Evolutionary conservation across 2,329 filamentous ascomycete genomes (phyloP).

Genomic region (Pseudopithomyces maydicus): DNA sequence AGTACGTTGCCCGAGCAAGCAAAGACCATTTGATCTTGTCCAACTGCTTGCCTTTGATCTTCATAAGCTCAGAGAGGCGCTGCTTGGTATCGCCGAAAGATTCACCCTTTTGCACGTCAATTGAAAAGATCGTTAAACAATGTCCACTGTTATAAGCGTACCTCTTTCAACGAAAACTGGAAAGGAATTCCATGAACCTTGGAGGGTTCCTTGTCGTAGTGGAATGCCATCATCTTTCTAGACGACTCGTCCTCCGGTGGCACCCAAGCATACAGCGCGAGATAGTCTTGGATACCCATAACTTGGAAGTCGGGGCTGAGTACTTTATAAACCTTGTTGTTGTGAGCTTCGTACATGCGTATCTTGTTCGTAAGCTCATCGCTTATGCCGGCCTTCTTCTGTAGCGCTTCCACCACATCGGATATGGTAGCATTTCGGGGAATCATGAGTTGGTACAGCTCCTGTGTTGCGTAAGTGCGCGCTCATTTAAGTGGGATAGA

Average conservation of each 20-base stretch:
- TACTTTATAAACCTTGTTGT: conserved; percentile 82
- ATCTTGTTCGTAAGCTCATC: conserved; percentile 76
- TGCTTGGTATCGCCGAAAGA: conserved; percentile 90
- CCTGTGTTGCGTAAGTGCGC: conserved; percentile 55
- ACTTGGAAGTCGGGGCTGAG: conserved; percentile 73
- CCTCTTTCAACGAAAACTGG: conserved; percentile 82
- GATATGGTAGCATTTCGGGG: conserved; percentile 81
- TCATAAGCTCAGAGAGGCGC: conserved; percentile 88
- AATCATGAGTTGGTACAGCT: conserved; percentile 81
- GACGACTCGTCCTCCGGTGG: conserved; percentile 70
- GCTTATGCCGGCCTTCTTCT: conserved; percentile 79
- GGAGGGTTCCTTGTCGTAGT: conserved; percentile 88
- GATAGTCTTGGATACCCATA: conserved; percentile 84
- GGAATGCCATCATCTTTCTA: conserved; percentile 81
- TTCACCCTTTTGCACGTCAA: conserved; percentile 66
- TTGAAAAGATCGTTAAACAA: conserved; percentile 10
- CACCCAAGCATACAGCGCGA: conserved; percentile 78
- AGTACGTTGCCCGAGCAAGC: conserved; percentile 66
- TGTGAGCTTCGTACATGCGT: conserved; percentile 81
- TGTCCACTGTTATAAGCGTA: conserved; percentile 48
- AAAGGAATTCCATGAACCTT: conserved; percentile 90
- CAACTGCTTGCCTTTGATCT: conserved; percentile 96
- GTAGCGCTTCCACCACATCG: conserved; percentile 75
- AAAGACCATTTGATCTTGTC: conserved; percentile 98
- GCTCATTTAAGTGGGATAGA: not conserved